phyloP scores from a whole-genome alignment of 2,329 filamentous ascomycete genomes.

The Podosphaera leucotricha region DNA sequence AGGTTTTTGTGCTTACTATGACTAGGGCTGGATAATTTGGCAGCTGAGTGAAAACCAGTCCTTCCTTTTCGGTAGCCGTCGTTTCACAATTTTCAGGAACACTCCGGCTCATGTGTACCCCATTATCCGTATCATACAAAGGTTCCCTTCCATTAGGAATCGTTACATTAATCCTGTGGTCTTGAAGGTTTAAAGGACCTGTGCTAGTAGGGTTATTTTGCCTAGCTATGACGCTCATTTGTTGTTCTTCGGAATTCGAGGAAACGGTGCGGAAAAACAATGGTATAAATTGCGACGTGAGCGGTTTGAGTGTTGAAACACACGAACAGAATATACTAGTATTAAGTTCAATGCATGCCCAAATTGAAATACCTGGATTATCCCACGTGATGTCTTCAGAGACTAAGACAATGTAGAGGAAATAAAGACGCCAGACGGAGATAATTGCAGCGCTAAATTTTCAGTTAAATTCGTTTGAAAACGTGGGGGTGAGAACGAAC shows the following conservation, averaged over 20 bases:
- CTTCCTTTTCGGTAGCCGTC: neutral
- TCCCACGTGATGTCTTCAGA: conserved; percentile 3
- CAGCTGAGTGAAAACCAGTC: neutral
- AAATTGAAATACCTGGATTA: conserved; percentile 2
- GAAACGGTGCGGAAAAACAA: neutral
- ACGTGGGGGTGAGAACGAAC: neutral
- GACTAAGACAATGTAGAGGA: conserved; percentile 1
- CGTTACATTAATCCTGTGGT: neutral
- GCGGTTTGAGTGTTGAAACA: conserved; percentile 25
- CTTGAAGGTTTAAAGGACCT: neutral
- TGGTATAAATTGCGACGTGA: conserved; percentile 15
- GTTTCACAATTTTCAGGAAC: neutral
- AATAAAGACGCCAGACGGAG: conserved; percentile 2
- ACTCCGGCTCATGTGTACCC: neutral
- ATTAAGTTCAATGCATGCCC: conserved; percentile 24
- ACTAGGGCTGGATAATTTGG: neutral
- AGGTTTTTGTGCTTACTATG: neutral
- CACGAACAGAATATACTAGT: conserved; percentile 25
- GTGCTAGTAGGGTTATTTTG: neutral
- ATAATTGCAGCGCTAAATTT: conserved; percentile 2
- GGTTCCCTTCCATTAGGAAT: neutral
- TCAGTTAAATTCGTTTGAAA: neutral
- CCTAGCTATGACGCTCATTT: neutral
- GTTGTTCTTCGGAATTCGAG: neutral
- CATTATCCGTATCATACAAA: neutral